phyloP scores from a whole-genome alignment of 495 filamentous ascomycete genomes.

The Elasticomyces elasticus region DNA sequence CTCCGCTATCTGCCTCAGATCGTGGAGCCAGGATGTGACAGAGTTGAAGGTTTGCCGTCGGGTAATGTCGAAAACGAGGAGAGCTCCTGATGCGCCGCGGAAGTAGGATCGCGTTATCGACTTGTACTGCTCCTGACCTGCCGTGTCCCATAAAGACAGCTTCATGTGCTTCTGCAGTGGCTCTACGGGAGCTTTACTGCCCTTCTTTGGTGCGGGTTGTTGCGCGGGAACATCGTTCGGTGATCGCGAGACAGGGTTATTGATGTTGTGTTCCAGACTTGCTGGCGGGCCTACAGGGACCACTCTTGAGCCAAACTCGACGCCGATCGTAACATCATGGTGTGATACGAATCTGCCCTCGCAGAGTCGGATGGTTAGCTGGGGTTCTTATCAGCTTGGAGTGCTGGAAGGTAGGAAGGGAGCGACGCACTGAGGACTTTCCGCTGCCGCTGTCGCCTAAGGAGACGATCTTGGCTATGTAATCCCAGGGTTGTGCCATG shows the following conservation, averaged over 20 bases:
- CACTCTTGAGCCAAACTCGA: constrained; percentile 91
- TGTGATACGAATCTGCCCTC: constrained; percentile 88
- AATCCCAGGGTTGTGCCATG: constrained; percentile 21
- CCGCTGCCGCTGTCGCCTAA: constrained; percentile 92
- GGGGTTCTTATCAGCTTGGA: constrained; percentile 18
- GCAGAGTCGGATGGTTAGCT: constrained; percentile 90
- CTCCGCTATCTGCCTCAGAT: constrained; percentile 85
- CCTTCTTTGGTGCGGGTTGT: constrained; percentile 22
- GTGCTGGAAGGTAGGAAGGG: constrained; percentile 1
- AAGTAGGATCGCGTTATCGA: constrained; percentile 93
- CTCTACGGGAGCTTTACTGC: constrained; percentile 27
- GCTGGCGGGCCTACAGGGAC: constrained; percentile 81
- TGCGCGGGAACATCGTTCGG: constrained; percentile 34
- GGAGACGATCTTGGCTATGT: constrained; percentile 56
- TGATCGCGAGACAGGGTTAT: constrained; percentile 31
- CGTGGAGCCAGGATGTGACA: constrained; percentile 82
- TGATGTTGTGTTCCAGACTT: constrained; percentile 38
- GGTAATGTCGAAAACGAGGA: constrained; percentile 92
- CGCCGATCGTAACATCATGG: constrained; percentile 96
- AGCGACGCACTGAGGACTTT: constrained; percentile 58
- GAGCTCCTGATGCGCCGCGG: constrained; percentile 78
- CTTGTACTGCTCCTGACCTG: constrained; percentile 94
- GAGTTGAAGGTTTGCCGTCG: constrained; percentile 74
- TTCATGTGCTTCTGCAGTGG: constrained; percentile 46
- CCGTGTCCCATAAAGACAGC: constrained; percentile 85